phyloP scores from a whole-genome alignment of 108 stramenopile genomes.

The Parmales sp. region DNA sequence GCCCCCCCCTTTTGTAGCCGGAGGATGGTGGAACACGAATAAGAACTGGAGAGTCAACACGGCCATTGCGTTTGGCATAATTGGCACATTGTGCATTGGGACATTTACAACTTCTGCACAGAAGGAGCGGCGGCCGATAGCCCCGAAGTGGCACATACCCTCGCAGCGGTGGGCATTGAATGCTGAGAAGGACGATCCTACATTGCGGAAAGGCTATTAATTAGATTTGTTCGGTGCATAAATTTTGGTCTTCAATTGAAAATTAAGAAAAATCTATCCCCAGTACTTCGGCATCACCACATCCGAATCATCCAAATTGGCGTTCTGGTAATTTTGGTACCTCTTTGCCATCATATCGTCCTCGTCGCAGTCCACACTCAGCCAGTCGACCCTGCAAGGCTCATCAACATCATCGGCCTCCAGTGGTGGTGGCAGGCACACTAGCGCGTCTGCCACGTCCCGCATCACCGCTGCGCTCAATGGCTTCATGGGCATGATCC shows the following conservation, averaged over 20 bases:
- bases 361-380: no score
- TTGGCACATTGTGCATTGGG: background rate
- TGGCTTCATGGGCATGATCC: constrained; percentile 27
- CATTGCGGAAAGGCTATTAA: no score
- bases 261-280: no score
- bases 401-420: constrained; percentile 19
- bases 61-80: background rate
- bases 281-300: no score
- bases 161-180: background rate
- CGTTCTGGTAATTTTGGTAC: no score
- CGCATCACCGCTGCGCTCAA: constrained; percentile 11
- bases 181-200: background rate
- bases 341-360: no score
- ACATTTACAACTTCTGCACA: background rate
- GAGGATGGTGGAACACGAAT: background rate
- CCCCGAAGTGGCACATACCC: constrained; percentile 7
- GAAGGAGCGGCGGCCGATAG: constrained; percentile 7
- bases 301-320: no score
- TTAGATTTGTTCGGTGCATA: no score
- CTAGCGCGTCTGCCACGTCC: constrained; percentile 29
- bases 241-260: no score
- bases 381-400: no score
- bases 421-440: constrained; percentile 27
- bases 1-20: no score
- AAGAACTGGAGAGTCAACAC: constrained; percentile 13